These are phyloP conservation scores for Trichoderma aggressivum DNA, from an alignment of 2,329 filamentous ascomycete genomes.

Conservation along the genomic window DNA sequence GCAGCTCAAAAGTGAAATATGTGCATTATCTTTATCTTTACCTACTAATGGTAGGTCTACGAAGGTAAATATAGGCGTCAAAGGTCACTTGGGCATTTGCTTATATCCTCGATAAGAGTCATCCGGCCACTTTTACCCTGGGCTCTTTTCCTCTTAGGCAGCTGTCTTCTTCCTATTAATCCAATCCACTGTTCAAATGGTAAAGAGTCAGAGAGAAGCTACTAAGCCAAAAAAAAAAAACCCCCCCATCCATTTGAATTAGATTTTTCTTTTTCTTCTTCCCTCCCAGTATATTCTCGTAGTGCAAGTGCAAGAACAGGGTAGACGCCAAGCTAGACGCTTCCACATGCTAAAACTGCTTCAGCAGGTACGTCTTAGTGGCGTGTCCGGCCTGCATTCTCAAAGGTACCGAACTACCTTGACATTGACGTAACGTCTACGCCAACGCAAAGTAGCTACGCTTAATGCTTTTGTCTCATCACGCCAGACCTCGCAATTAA, in stretches of 20 bases:
- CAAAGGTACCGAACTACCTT: not conserved
- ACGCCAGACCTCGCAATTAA: not conserved
- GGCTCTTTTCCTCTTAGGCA: not conserved
- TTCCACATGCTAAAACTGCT: not conserved
- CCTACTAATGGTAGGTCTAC: too few species aligned
- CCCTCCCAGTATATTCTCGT: not conserved
- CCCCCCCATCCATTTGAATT: too few species aligned
- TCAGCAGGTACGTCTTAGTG: not conserved
- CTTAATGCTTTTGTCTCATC: not conserved
- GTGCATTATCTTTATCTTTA: too few species aligned
- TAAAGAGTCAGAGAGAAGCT: not conserved
- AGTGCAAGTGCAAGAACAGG: not conserved
- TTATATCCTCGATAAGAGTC: not conserved
- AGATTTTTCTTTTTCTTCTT: not conserved
- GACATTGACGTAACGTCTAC: conserved; percentile 15
- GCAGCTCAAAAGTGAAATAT: not conserved
- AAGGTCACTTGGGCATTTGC: not conserved
- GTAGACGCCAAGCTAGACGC: not conserved
- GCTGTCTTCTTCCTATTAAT: not conserved
- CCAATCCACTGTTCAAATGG: not conserved
- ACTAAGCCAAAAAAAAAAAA: not conserved
- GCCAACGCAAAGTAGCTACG: conserved; percentile 6
- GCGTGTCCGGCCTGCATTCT: not conserved
- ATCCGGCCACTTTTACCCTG: not conserved
- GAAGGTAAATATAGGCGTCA: too few species aligned